Conservation (phyloP, 495 filamentous ascomycete species). For the Daldinia grandis region DNA sequence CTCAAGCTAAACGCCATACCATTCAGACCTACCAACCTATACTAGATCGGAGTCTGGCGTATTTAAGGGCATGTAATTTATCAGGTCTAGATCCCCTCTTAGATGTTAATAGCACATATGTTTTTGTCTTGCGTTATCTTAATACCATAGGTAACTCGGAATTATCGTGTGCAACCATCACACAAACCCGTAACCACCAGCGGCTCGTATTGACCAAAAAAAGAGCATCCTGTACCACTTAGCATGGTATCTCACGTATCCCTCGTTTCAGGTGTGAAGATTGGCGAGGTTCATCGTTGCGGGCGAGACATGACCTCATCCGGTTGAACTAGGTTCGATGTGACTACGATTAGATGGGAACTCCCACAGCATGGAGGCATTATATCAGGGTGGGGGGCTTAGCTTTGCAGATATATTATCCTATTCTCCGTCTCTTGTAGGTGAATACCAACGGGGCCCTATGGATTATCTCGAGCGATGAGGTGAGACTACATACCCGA, state of each 20-base stretch:
- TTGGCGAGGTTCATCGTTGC: conserved; percentile 20
- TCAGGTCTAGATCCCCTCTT: neutral
- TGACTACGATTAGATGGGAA: conserved; percentile 30
- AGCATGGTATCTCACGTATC: neutral
- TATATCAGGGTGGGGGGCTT: conserved; percentile 16
- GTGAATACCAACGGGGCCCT: conserved; percentile 17
- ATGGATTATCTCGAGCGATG: conserved; percentile 16
- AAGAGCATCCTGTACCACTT: conserved; percentile 11
- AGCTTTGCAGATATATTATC: conserved; percentile 7
- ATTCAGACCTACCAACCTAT: neutral
- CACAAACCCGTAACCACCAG: neutral
- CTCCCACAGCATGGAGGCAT: conserved; percentile 20
- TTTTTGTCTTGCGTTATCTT: conserved; percentile 7
- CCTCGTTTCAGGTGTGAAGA: conserved; percentile 26
- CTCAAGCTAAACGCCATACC: neutral
- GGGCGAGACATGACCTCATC: conserved; percentile 27
- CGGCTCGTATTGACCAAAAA: conserved; percentile 6
- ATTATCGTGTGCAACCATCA: conserved; percentile 12
- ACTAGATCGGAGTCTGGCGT: conserved; percentile 11
- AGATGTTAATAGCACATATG: neutral
- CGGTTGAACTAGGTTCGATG: conserved; percentile 23
- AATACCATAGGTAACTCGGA: neutral
- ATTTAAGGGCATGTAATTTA: neutral
- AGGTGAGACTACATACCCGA: conserved; percentile 18
- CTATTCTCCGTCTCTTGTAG: conserved; percentile 11